Evolutionary conservation across 2,329 filamentous ascomycete genomes (phyloP), one percentile per base, ranked within the genome.

Genomic region (Fusarium verticillioides): DNA sequence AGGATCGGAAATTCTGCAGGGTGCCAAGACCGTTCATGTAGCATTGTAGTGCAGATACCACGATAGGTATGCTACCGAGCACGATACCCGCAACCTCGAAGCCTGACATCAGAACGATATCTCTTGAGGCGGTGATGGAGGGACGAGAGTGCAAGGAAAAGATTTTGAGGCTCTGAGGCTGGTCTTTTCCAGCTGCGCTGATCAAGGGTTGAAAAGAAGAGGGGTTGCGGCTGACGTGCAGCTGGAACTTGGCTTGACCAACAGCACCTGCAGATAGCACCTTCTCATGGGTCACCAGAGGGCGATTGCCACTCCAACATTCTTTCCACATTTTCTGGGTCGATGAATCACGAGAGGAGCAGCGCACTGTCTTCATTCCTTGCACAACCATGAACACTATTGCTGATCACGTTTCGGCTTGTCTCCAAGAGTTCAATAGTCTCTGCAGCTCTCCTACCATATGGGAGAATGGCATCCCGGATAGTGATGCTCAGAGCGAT

Each of bases 231-330:
- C 59, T 61, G 37, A 61, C 13, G 5, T 39, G 59, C 59, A 44
- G 30, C 19, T 37, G 39, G 3, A 30, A 2, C 1, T 13, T 26
- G 32, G 18, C 36, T 40, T 58, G 54, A 58, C 54, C 40, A 58
- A 58, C 40, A n/a, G 30, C n/a, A 49, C 2, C 23, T n/a, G 50
- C 34, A 54, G 50, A 18, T 40, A n/a, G 13, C 50, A 53, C 23
- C 0, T 9, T 2, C 9, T 0, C n/a, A 34, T 37, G 7, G 9
- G 32, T 0, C 23, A 11, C 0, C 2, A 28, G 13, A 21, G 5
- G 23, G 7, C 12, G 2, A 6, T 16, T 34, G 16, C 1, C 11
- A 10, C 4, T 1, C 16, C 6, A 0, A 15, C 0, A 0, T 50
- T 23, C 11, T 0, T 21, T 52, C 30, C 8, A 2, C 7, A 18